A percentile compares a stretch with the other conserved stretches of the same genome.
Conservation (phyloP, 2,329 filamentous ascomycete species). For the Ceratocystis albifundus region DNA sequence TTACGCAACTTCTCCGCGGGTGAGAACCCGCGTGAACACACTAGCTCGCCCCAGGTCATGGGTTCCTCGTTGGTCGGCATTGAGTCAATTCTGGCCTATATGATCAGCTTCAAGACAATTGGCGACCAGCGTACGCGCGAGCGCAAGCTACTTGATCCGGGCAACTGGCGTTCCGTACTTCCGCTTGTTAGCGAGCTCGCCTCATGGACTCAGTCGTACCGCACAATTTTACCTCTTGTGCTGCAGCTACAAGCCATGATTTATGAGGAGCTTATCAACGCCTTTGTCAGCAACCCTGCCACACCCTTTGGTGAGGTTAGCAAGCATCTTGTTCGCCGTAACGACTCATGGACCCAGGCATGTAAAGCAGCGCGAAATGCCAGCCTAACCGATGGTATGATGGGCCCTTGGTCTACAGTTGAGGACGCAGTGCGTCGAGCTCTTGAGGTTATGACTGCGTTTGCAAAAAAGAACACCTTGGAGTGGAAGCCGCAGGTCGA, state of each 20-base stretch:
- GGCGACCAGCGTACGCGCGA: conserved; percentile 37
- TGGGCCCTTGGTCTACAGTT: conserved; percentile 37
- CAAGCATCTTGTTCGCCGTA: conserved; percentile 23
- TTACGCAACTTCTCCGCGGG: conserved; percentile 26
- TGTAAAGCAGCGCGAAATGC: conserved; percentile 27
- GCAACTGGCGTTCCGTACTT: conserved; percentile 36
- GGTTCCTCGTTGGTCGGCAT: conserved; percentile 36
- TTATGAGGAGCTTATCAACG: conserved; percentile 37
- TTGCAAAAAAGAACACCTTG: conserved; percentile 37
- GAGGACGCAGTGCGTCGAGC: conserved; percentile 35
- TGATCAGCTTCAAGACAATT: conserved; percentile 42
- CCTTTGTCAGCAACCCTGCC: conserved; percentile 27
- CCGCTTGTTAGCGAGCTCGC: conserved; percentile 36
- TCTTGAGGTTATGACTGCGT: conserved; percentile 34
- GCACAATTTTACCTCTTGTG: conserved; percentile 35
- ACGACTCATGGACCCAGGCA: conserved; percentile 25
- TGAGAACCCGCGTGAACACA: conserved; percentile 21
- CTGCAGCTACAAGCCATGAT: conserved; percentile 37
- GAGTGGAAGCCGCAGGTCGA: conserved; percentile 36
- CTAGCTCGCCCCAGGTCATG: conserved; percentile 28
- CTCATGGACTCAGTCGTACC: conserved; percentile 30
- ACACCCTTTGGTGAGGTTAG: conserved; percentile 29
- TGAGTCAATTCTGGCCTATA: conserved; percentile 43
- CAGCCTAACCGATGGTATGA: conserved; percentile 10
- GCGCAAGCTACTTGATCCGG: conserved; percentile 34